Evolutionary conservation across 495 filamentous ascomycete species (phyloP).

Genomic region (Clavariopsis aquatica): DNA sequence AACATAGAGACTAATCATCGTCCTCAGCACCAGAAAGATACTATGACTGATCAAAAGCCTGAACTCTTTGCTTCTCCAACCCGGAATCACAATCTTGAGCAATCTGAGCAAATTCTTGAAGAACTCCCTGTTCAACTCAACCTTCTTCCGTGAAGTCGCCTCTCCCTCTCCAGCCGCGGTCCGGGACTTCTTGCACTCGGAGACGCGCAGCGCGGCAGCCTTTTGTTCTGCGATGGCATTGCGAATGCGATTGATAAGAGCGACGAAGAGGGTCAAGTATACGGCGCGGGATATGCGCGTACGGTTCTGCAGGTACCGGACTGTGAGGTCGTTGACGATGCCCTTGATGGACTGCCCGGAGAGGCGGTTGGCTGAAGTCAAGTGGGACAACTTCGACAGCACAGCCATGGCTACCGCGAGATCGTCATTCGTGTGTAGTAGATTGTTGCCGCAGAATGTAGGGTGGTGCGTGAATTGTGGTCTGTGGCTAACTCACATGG

Average conservation of each 20-base stretch:
- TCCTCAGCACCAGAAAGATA: constrained; percentile 77
- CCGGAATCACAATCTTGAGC: constrained; percentile 83
- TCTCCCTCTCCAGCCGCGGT: constrained; percentile 54
- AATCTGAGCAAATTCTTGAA: constrained; percentile 80
- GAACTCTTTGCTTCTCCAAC: constrained; percentile 85
- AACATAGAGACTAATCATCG: constrained; percentile 90
- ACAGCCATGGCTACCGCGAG: constrained; percentile 61
- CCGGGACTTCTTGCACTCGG: constrained; percentile 57
- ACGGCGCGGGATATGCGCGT: constrained; percentile 86
- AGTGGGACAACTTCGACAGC: constrained; percentile 65
- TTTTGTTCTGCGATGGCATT: constrained; percentile 92
- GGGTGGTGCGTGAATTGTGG: constrained; percentile 3
- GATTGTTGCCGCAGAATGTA: background rate
- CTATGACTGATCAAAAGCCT: constrained; percentile 82
- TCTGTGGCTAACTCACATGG: background rate
- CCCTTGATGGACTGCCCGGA: constrained; percentile 72
- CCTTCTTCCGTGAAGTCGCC: constrained; percentile 68
- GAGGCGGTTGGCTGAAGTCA: constrained; percentile 53
- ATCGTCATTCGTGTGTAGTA: constrained; percentile 7
- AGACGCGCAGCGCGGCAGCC: constrained; percentile 73
- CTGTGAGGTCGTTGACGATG: constrained; percentile 70
- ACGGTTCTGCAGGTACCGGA: constrained; percentile 79
- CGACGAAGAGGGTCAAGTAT: constrained; percentile 87
- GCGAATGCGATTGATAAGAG: constrained; percentile 84
- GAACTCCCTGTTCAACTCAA: constrained; percentile 94